Conservation (phyloP, 805 yeast species). For the Teunomyces stri region DNA sequence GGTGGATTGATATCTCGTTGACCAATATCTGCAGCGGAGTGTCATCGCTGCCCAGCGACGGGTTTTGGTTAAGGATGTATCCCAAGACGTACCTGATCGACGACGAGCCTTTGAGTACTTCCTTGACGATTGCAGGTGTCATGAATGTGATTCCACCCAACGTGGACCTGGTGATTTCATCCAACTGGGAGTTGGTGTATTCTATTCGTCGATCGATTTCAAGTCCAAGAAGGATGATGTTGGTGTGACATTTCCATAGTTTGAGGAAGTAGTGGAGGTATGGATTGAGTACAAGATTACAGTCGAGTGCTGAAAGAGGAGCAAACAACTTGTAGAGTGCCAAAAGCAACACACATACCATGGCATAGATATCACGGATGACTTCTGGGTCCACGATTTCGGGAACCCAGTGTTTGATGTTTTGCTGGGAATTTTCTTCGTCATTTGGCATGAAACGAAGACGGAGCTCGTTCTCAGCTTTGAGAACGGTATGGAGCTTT, state of each 20-base stretch:
- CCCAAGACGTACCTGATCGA: constrained; percentile 64
- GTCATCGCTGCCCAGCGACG: constrained; percentile 5
- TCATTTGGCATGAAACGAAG: constrained; percentile 43
- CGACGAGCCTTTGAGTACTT: constrained; percentile 55
- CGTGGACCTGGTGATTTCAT: constrained; percentile 21
- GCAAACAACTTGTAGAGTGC: constrained; percentile 32
- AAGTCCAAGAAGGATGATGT: constrained; percentile 55
- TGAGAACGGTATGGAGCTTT: constrained; percentile 31
- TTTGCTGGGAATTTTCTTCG: constrained; percentile 22
- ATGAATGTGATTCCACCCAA: constrained; percentile 15
- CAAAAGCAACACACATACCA: constrained; percentile 32
- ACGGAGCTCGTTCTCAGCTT: constrained; percentile 42
- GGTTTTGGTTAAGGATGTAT: constrained; percentile 52
- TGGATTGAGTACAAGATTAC: constrained; percentile 55
- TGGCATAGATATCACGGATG: constrained; percentile 14
- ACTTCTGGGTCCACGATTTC: constrained; percentile 14
- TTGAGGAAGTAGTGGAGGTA: constrained; percentile 55
- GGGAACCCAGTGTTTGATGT: constrained; percentile 30
- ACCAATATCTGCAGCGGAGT: neutral
- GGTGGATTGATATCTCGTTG: constrained; percentile 17
- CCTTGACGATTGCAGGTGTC: constrained; percentile 33
- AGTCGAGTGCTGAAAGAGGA: constrained; percentile 15
- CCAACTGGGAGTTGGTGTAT: constrained; percentile 24
- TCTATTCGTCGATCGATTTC: constrained; percentile 46
- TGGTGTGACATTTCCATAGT: constrained; percentile 67